phyloP scores from a whole-genome alignment of 1,284 basidiomycete species.

The Cutaneotrichosporon sp. region DNA sequence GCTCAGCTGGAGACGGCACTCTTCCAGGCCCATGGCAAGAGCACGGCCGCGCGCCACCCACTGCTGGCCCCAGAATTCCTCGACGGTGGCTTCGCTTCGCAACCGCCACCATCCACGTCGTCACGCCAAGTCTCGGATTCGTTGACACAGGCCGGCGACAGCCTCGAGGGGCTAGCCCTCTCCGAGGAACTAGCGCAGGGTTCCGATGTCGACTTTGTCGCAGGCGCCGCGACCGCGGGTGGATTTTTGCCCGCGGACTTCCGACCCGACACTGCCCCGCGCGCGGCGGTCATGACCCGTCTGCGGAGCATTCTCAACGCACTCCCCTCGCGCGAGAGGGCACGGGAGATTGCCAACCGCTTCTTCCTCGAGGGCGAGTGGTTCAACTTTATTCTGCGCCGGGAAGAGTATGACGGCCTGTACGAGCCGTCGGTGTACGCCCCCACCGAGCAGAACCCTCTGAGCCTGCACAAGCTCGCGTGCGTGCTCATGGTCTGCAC shows the following conservation, averaged over 20 bases:
- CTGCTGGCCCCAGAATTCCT: constrained; percentile 43
- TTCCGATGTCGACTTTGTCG: neutral
- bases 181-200: neutral
- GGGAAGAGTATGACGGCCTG: constrained; percentile 40
- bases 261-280: neutral
- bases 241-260: neutral
- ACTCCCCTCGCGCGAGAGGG: constrained; percentile 39
- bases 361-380: constrained; percentile 42
- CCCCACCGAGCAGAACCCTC: constrained; percentile 42
- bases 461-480: constrained; percentile 49
- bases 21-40: constrained; percentile 34
- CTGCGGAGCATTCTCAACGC: constrained; percentile 35
- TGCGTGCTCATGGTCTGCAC: constrained; percentile 48
- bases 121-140: neutral
- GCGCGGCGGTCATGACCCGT: constrained; percentile 25
- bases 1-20: constrained; percentile 47
- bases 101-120: neutral
- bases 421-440: constrained; percentile 47
- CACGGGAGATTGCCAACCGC: constrained; percentile 24
- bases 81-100: constrained; percentile 40
- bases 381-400: constrained; percentile 41
- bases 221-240: neutral
- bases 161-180: constrained; percentile 1
- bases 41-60: constrained; percentile 28
- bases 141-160: neutral